Evolutionary conservation across 2,329 filamentous ascomycete genomes (phyloP), one percentile per base, ranked within the genome.

Genomic region (Curvularia hawaiiensis): DNA sequence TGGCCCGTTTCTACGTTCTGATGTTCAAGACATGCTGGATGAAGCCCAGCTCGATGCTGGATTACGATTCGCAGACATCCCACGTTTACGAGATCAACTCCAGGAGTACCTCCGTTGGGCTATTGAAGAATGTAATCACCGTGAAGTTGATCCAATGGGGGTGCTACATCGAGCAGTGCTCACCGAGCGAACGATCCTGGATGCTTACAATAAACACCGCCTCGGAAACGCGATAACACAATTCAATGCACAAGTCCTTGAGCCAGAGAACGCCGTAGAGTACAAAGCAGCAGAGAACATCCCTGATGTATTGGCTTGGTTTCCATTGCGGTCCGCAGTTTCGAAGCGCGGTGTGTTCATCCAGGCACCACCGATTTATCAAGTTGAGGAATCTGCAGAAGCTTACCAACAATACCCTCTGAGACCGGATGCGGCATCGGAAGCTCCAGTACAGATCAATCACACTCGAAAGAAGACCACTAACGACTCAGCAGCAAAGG

Each of bases 191-290:
- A 14, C 2, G 1, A 38, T 54, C 11, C n/a, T 67, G 11, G 40
- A 56, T 16, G 60, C 56, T 8, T 63, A 59, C 40, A 66, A 65
- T 30, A 58, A 55, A 28, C 56, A 62, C 41, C 58, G 65, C n/a
- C 41, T 65, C 3, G 56, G 57, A 9, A 45, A 54, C 9, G 51
- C 47, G 11, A 20, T 43, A 14, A 44, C 50, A 24, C 12, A n/a
- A 6, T 58, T 57, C 35, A 53, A 54, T 22, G n/a, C 26, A 12
- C 16, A 18, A 16, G 26, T 39, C 28, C 24, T 35, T 16, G 28
- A 51, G 5, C 33, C 28, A 11, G 28, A 30, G 18, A 45, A 49
- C 31, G 24, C 7, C 43, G 48, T 54, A n/a, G 55, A 52, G 12
- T 61, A 58, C 22, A 45, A 38, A 2, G 44, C 50, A 16, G 38